Base-by-base conservation (phyloP, 768 basidiomycete genomes). In the Inosperma sp. region DNA sequence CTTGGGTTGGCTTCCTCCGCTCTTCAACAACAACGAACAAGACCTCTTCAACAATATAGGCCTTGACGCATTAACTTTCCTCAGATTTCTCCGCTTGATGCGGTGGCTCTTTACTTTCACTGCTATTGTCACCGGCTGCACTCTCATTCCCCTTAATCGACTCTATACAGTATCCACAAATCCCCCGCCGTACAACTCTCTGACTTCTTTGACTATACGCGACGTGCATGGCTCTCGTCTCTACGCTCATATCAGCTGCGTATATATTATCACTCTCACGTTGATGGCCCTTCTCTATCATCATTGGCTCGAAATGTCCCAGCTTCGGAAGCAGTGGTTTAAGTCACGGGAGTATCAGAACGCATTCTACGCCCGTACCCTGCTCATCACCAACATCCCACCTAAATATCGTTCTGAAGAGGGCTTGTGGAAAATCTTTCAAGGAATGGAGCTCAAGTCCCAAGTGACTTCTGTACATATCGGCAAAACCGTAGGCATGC, bases 41-140 rank as follows among this genome's bases (percentile, higher is more conserved):
- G 82, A 88, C 48, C 79, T 92, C 21, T 67, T 91, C 25, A 75
- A 80, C 50, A 83, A 81, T 60, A 69, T 85, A 61, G 91, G 92
- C 10, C 78, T 93, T 7, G 93, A 95, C 58, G 90, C 89, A 1
- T 83, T 88, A 30, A 77, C 83, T 19, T 95, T 84, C 64, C 77
- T 95, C 31, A 82, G 88, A 19, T 93, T 94, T 67, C 75, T 87
- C 16, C 81, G 87, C 43, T 79, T 95, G 70, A 73, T 82, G 58
- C 80, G 87, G 10, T 73, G 70, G 61, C 65, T 83, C 35, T 86
- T 88, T 69, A 65, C 74, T 23, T 56, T 65, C 22, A 69, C 83
- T 39, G 79, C 81, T 1, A 26, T 78, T 23, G 63, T 84, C 31
- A 69, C 74, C 6, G 86, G 85, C 56, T 78, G 67, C 31, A 67